Evolutionary conservation across 1,284 basidiomycete genomes (phyloP).

Genomic region (Malassezia equina): DNA sequence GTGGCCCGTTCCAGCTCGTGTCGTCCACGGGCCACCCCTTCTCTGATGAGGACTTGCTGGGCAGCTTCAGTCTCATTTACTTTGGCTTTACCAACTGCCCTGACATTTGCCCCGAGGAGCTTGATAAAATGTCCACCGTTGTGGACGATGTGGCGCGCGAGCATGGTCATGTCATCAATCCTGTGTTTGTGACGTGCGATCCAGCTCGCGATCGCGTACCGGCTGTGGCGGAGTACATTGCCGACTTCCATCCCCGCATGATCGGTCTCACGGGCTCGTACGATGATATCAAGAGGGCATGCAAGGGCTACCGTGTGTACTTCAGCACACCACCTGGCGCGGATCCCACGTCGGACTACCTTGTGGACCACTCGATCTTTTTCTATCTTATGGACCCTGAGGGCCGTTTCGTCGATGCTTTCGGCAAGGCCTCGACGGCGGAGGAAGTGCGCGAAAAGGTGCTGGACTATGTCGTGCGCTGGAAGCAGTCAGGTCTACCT

Average conservation of each 20-base stretch:
- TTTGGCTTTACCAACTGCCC: constrained; percentile 62
- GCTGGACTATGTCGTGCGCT: constrained; percentile 52
- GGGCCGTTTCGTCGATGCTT: constrained; percentile 91
- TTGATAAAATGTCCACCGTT: constrained; percentile 88
- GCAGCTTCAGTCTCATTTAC: constrained; percentile 70
- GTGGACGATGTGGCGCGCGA: constrained; percentile 61
- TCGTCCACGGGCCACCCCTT: constrained; percentile 51
- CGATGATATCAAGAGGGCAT: constrained; percentile 71
- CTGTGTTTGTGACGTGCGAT: constrained; percentile 91
- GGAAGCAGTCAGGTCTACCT: constrained; percentile 47
- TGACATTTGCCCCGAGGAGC: constrained; percentile 94
- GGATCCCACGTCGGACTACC: constrained; percentile 69
- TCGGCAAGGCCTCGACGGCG: constrained; percentile 69
- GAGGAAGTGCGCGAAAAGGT: constrained; percentile 60
- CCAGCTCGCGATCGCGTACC: constrained; percentile 74
- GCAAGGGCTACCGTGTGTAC: constrained; percentile 93
- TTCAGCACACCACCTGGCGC: constrained; percentile 80
- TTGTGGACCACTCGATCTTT: constrained; percentile 71
- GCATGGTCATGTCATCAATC: constrained; percentile 51
- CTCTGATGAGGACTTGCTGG: constrained; percentile 74
- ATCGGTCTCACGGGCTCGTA: constrained; percentile 80
- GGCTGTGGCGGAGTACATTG: constrained; percentile 53
- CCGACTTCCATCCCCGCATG: constrained; percentile 72
- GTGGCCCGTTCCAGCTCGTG: constrained; percentile 64
- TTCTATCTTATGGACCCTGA: constrained; percentile 95